Base-by-base conservation (phyloP, 768 basidiomycete species). In the Tephrocybe rancida region DNA sequence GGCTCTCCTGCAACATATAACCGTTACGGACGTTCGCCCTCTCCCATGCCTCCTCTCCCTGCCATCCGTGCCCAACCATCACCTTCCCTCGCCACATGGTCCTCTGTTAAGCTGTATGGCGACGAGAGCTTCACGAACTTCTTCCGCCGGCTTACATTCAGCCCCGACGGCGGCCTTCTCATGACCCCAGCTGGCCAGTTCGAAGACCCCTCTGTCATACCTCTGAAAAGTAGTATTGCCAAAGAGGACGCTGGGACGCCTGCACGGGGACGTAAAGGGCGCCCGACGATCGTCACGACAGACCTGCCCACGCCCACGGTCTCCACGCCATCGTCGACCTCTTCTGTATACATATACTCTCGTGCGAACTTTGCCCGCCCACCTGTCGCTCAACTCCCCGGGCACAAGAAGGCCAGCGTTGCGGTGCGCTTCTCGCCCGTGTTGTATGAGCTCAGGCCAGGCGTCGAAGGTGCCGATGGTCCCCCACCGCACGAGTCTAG, bases 171-270 rank as follows among this genome's bases (percentile, higher is more conserved):
- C 0, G 92, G 88, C 9, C 76, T 99, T 30, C 79, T 99, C 41
- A 75, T 98, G 59, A 98, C 97, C 0, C 97, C 97, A 0, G 96
- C 97, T 1, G 97, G 97, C 0, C 92, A 96, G 65, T 98, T 97
- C 63, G 95, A 98, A 66, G 96, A 98, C 68, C 90, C 92, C 3
- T 84, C 89, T 13, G 84, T 85, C 25, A 69, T 74, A 13, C 65
- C 77, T 50, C 48, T 57, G 49, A 45, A 63, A 55, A 47, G 50
- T n/a, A 52, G 41, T 24, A 57, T 35, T 29, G 18, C 45, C 25
- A 67, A 51, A 57, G 70, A 66, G 26, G 72, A 72, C 21, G 73
- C 70, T 35, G 68, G 64, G n/a, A 78, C 79, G 3, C 81, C 84
- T 4, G 60, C 74, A 26, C 75, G 86, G 53, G 86, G 87, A 22